A percentile compares a stretch with the other conserved stretches of the same genome.
Conservation (phyloP, 805 yeast species). For the Metschnikowia kunwiensis region DNA sequence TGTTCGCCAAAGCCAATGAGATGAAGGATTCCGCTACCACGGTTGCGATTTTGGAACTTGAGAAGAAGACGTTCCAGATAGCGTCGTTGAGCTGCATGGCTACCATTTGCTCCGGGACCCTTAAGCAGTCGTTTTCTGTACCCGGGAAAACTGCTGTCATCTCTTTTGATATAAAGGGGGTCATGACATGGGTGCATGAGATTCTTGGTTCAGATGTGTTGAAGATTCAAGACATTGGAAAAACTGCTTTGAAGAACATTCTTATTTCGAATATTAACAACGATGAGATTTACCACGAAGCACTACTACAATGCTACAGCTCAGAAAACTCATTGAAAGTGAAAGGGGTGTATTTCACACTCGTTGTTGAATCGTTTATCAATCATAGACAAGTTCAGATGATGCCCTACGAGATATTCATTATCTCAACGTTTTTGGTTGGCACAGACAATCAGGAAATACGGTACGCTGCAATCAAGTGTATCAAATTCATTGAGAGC, state of each 20-base stretch:
- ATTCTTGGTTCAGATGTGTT: constrained; percentile 60
- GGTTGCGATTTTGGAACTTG: constrained; percentile 77
- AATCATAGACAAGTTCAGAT: constrained; percentile 12
- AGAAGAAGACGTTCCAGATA: constrained; percentile 62
- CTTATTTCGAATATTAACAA: constrained; percentile 57
- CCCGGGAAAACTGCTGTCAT: constrained; percentile 50
- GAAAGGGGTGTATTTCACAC: constrained; percentile 66
- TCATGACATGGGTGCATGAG: constrained; percentile 79
- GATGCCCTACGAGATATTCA: constrained; percentile 63
- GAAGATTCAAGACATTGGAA: constrained; percentile 58
- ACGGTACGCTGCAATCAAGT: constrained; percentile 66
- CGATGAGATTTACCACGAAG: constrained; percentile 51
- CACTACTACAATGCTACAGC: constrained; percentile 69
- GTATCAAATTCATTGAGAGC: constrained; percentile 66
- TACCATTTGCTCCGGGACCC: constrained; percentile 69
- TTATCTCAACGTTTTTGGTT: constrained; percentile 72
- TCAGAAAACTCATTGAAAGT: constrained; percentile 49
- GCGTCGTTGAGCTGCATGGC: constrained; percentile 85
- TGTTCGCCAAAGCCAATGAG: constrained; percentile 45
- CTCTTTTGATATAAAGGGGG: constrained; percentile 66
- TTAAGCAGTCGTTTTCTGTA: constrained; percentile 47
- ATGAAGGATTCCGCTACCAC: constrained; percentile 47
- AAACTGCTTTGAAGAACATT: constrained; percentile 66
- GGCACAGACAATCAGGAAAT: constrained; percentile 71
- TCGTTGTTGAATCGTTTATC: constrained; percentile 60